Evolutionary conservation across 2,329 filamentous ascomycete genomes (phyloP).

Genomic region (Scopulariopsis brevicaulis): DNA sequence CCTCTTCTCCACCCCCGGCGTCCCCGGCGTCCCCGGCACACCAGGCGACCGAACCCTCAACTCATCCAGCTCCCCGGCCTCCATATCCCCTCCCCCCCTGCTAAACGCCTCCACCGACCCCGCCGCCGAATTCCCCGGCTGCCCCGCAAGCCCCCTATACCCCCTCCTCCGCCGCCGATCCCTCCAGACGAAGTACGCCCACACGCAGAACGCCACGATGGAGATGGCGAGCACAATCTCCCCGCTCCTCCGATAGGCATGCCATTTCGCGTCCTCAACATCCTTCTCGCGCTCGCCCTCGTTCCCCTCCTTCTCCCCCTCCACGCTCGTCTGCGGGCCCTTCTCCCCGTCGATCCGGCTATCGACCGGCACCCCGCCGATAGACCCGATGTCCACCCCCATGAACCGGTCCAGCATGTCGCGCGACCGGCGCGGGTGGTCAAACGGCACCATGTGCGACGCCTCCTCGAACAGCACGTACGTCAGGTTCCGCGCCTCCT

Average conservation of each 20-base stretch:
- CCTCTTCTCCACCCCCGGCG: slow-evolving; percentile 30
- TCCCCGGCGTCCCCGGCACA: slow-evolving; percentile 12
- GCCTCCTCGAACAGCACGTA: slow-evolving; percentile 94
- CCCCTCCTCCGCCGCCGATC: slow-evolving; percentile 43
- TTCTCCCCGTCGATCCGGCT: slow-evolving; percentile 80
- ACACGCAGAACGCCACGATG: slow-evolving; percentile 57
- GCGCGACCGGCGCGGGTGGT: slow-evolving; percentile 72
- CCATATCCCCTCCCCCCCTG: slow-evolving; percentile 32
- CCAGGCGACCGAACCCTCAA: slow-evolving; percentile 39
- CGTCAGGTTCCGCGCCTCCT: slow-evolving; percentile 87
- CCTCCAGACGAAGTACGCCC: slow-evolving; percentile 63
- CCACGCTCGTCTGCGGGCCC: slow-evolving; percentile 61
- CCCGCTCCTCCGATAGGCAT: slow-evolving; percentile 78
- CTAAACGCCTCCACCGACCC: slow-evolving; percentile 31
- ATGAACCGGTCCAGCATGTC: slow-evolving; percentile 99
- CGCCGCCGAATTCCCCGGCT: slow-evolving; percentile 13
- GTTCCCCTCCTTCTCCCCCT: slow-evolving; percentile 50
- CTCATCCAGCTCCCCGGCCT: slow-evolving; percentile 57
- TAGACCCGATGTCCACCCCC: slow-evolving; percentile 78
- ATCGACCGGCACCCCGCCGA: slow-evolving; percentile 70
- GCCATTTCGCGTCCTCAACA: slow-evolving; percentile 77
- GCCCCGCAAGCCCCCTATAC: slow-evolving; percentile 38
- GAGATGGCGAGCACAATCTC: slow-evolving; percentile 79
- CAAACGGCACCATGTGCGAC: slow-evolving; percentile 97
- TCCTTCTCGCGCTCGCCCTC: slow-evolving; percentile 52